A percentile compares a stretch with the other conserved stretches of the same genome.
These are phyloP conservation scores for bread wheat (Triticum aestivum) DNA, from an alignment of 176 grass and related monocot genomes.

Conservation along the genomic window DNA sequence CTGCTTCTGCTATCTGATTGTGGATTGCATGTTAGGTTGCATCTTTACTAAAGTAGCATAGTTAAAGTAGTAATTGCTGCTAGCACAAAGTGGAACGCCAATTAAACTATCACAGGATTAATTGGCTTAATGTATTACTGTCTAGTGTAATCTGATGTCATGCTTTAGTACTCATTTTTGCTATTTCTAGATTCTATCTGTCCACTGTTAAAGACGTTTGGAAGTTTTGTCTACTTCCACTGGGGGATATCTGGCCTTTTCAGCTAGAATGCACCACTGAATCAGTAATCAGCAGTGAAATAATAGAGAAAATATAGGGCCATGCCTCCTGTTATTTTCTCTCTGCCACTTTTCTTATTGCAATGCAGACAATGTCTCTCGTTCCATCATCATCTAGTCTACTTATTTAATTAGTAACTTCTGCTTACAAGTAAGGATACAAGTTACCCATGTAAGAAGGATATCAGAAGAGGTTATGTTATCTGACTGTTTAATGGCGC, in stretches of 20 bases:
- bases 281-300: background rate
- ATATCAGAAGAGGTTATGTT: conserved; percentile 24
- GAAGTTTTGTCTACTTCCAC: conserved; percentile 20
- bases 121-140: conserved; percentile 19
- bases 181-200: conserved; percentile 11
- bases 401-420: conserved; percentile 6
- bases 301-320: conserved; percentile 1
- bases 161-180: background rate
- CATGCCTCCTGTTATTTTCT: background rate
- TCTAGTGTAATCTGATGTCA: conserved; percentile 13
- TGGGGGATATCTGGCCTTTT: background rate
- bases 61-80: conserved; percentile 31
- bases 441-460: background rate
- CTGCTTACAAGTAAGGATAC: conserved; percentile 23
- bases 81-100: conserved; percentile 23
- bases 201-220: background rate
- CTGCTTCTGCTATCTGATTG: conserved; percentile 15
- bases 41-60: conserved; percentile 32
- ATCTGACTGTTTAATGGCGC: conserved; percentile 29
- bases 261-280: conserved; percentile 28
- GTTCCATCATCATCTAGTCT: conserved; percentile 2
- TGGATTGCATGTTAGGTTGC: conserved; percentile 41
- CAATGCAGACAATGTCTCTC: background rate
- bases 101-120: background rate
- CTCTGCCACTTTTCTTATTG: conserved; percentile 21